A percentile compares a stretch with the other conserved stretches of the same genome.
phyloP scores from a whole-genome alignment of 148 eudicot species.

The Rhododendron vialii region DNA sequence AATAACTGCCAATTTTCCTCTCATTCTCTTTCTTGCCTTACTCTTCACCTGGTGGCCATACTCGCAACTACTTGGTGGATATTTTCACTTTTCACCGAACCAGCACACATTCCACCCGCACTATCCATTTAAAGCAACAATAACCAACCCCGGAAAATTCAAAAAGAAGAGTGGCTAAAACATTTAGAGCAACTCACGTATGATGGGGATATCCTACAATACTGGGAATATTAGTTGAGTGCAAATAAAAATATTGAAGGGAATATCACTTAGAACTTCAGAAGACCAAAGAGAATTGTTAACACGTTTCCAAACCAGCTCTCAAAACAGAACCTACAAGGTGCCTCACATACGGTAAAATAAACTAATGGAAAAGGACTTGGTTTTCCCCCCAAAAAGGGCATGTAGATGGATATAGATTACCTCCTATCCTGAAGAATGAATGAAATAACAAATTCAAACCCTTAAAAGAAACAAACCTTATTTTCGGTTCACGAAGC shows the following conservation, averaged over 20 bases:
- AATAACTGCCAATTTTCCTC: background rate
- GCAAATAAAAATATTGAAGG: background rate
- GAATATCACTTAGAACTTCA: background rate
- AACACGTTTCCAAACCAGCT: background rate
- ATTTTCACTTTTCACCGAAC: background rate
- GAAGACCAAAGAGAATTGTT: background rate
- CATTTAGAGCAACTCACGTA: background rate
- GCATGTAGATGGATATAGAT: background rate
- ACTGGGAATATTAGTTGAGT: background rate
- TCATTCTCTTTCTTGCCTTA: background rate
- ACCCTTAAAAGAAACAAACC: constrained; percentile 30
- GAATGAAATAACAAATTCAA: background rate
- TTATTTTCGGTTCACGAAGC: constrained; percentile 57
- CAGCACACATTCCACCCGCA: background rate
- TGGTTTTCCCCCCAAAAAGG: background rate
- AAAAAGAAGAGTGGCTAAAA: background rate
- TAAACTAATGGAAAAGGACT: background rate
- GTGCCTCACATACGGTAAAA: background rate
- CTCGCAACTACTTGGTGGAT: background rate
- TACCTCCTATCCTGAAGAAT: background rate
- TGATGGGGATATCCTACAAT: background rate
- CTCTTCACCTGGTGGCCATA: background rate
- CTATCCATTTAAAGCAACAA: background rate
- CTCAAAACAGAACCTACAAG: background rate
- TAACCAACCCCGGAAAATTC: background rate